Percentiles rank a stretch among this genome's conserved stretches.
Evolutionary conservation across 139 green algal genomes (phyloP).

Genomic region (Coelastrella sp.): DNA sequence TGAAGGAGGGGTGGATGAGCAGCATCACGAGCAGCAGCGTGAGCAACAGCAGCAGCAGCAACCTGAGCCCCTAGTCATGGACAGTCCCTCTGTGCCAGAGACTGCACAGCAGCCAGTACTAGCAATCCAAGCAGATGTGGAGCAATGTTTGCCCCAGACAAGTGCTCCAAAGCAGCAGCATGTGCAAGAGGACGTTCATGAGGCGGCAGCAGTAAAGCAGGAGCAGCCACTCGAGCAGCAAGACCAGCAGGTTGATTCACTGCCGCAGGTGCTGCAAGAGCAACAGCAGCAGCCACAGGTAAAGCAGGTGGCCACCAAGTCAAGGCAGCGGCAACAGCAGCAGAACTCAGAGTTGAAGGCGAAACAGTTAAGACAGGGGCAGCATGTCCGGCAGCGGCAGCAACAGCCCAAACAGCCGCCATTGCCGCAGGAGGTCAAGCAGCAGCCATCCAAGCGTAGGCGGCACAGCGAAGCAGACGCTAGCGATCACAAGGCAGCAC

Average conservation of each 20-base stretch:
- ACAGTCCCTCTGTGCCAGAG: conserved; percentile 32
- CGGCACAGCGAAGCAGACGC: background rate
- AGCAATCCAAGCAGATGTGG: background rate
- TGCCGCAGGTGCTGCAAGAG: background rate
- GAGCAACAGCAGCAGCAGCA: background rate
- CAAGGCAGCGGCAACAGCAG: background rate
- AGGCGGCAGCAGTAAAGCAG: background rate
- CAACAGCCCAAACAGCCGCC: background rate
- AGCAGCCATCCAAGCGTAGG: background rate
- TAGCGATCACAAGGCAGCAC: background rate
- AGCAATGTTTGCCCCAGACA: too few relatives aligned
- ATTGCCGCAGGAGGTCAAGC: background rate
- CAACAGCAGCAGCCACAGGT: background rate
- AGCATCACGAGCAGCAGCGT: background rate
- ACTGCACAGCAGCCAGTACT: background rate
- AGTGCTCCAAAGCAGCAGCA: conserved; percentile 13
- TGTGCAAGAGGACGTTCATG: background rate
- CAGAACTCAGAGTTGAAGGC: background rate
- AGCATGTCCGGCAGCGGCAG: background rate
- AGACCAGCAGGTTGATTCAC: background rate
- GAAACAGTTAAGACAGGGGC: background rate
- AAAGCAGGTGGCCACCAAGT: background rate
- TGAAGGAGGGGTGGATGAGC: background rate
- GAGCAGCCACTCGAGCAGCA: conserved; percentile 4
- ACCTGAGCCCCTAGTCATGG: conserved; percentile 7